A percentile compares a stretch with the other conserved stretches of the same genome.
phyloP scores from a whole-genome alignment of 2,329 filamentous ascomycete genomes.

The Gyromitra esculenta region DNA sequence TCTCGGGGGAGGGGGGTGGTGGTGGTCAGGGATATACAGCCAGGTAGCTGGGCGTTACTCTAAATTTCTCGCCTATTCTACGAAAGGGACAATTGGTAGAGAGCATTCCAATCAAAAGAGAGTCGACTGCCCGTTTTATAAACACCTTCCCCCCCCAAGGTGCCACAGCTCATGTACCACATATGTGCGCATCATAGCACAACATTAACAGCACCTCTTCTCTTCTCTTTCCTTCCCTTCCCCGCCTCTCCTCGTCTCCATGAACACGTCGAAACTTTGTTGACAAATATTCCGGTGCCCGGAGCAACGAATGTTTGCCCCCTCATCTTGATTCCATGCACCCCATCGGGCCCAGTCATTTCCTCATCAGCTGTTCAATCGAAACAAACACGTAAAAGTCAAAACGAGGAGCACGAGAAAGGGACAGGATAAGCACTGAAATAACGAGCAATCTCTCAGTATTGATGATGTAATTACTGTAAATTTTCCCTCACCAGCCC shows the following conservation, averaged over 20 bases:
- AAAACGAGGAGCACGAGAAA: constrained; percentile 5
- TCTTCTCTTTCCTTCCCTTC: constrained; percentile 37
- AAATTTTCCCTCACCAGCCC: constrained; percentile 33
- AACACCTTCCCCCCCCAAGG: constrained; percentile 18
- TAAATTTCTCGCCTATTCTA: constrained; percentile 39
- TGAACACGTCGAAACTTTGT: constrained; percentile 35
- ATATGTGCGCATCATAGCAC: constrained; percentile 37
- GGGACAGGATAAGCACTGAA: not conserved
- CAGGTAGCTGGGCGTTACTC: constrained; percentile 34
- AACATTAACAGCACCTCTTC: constrained; percentile 29
- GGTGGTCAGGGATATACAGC: constrained; percentile 17
- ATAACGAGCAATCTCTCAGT: constrained; percentile 29
- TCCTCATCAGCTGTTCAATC: constrained; percentile 41
- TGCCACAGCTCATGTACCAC: constrained; percentile 25
- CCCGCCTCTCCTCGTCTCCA: constrained; percentile 40
- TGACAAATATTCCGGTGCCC: constrained; percentile 41
- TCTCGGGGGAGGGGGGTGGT: not conserved
- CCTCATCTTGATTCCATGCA: constrained; percentile 40
- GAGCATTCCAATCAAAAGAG: constrained; percentile 32
- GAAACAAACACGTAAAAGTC: constrained; percentile 33
- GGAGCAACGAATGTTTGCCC: constrained; percentile 29
- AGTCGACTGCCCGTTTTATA: constrained; percentile 38
- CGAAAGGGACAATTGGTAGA: constrained; percentile 21
- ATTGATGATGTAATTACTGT: constrained; percentile 44
- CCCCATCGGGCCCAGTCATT: constrained; percentile 35